Conservation (phyloP, 441 rosid genomes). For the Populus hybrid region DNA sequence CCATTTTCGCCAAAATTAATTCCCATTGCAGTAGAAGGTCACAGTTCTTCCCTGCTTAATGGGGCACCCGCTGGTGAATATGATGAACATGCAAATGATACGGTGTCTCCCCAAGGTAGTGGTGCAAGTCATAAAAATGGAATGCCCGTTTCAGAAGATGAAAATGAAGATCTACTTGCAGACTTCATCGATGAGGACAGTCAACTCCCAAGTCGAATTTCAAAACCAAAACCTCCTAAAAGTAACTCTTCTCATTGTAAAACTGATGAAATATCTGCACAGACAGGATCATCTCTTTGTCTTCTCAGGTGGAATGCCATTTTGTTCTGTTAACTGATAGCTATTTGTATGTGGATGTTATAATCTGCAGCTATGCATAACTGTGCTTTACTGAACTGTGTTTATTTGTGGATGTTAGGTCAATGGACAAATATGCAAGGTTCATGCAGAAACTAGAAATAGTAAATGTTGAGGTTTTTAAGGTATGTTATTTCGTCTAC, state of each 20-base stretch:
- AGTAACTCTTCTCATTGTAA: conserved; percentile 42
- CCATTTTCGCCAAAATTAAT: conserved; percentile 68
- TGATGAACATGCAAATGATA: conserved; percentile 38
- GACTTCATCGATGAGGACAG: conserved; percentile 99
- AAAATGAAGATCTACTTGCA: conserved; percentile 96
- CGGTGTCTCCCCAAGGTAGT: conserved; percentile 31
- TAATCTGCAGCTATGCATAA: neutral
- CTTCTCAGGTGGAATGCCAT: conserved; percentile 67
- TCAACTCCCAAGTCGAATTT: conserved; percentile 95
- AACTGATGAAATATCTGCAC: conserved; percentile 67
- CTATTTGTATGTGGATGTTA: conserved; percentile 4
- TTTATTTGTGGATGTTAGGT: conserved; percentile 43
- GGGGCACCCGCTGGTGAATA: conserved; percentile 47
- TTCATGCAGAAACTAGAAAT: conserved; percentile 97
- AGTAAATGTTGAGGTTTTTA: conserved; percentile 87
- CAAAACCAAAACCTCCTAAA: conserved; percentile 41
- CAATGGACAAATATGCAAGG: conserved; percentile 98
- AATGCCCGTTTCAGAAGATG: conserved; percentile 67
- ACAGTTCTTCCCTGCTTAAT: conserved; percentile 36
- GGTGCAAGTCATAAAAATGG: conserved; percentile 49
- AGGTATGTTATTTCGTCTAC: conserved; percentile 44
- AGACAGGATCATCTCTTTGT: conserved; percentile 97
- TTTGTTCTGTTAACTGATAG: conserved; percentile 10
- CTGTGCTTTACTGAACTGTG: conserved; percentile 22
- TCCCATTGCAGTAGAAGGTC: conserved; percentile 41